A percentile compares a stretch with the other conserved stretches of the same genome.
Conservation (phyloP, 768 basidiomycete genomes). For the Tulasnella sp. region DNA sequence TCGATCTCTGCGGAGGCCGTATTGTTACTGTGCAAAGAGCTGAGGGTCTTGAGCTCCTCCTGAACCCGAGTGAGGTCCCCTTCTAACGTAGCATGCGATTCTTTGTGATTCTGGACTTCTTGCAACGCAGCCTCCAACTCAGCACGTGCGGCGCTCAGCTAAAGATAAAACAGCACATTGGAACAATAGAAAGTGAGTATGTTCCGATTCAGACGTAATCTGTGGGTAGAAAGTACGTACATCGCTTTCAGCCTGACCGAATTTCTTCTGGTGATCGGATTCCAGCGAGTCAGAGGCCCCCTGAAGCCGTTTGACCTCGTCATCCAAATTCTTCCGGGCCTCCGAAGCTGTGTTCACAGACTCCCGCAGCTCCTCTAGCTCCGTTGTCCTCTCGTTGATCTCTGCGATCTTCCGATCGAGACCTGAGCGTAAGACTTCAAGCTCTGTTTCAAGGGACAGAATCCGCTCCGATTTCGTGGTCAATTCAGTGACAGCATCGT, state of each 20-base stretch:
- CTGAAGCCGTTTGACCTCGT: slow-evolving; percentile 12
- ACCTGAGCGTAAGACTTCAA: slow-evolving; percentile 1
- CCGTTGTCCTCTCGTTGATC: slow-evolving; percentile 3
- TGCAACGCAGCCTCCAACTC: slow-evolving; percentile 42
- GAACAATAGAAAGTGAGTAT: not conserved
- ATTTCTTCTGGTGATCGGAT: not conserved
- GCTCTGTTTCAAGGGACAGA: not conserved
- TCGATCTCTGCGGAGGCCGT: slow-evolving; percentile 46
- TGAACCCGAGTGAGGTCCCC: slow-evolving; percentile 43
- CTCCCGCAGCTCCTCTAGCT: slow-evolving; percentile 9
- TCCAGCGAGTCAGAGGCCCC: slow-evolving; percentile 7
- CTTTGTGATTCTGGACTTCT: slow-evolving; percentile 1
- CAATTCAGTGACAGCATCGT: slow-evolving; percentile 7
- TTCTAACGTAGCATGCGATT: slow-evolving; percentile 39
- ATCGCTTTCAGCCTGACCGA: slow-evolving; percentile 1
- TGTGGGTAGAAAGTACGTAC: not conserved
- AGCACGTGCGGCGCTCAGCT: slow-evolving; percentile 36
- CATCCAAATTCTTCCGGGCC: slow-evolving; percentile 12
- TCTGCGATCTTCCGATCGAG: not conserved
- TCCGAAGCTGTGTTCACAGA: not conserved
- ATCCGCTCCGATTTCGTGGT: slow-evolving; percentile 14
- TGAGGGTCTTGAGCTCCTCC: slow-evolving; percentile 34
- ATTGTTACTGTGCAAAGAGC: slow-evolving; percentile 28
- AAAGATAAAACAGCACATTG: not conserved
- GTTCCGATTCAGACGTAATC: too few species aligned